phyloP scores from a whole-genome alignment of 2,329 filamentous ascomycete species.

The Hirsutella minnesotensis region DNA sequence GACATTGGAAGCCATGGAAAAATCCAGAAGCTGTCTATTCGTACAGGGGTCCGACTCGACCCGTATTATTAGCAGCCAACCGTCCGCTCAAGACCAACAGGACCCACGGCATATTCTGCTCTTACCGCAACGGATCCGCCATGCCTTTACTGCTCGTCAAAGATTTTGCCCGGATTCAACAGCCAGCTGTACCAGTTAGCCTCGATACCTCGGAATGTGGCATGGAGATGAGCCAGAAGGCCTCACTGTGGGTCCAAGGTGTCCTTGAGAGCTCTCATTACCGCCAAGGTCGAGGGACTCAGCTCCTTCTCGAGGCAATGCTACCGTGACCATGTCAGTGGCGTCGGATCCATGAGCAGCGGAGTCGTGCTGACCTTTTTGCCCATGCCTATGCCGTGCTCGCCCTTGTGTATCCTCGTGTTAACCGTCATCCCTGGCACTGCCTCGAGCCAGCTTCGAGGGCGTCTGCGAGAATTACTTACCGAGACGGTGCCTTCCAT shows the following conservation, averaged over 20 bases:
- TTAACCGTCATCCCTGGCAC: too few species aligned
- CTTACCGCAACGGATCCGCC: too few species aligned
- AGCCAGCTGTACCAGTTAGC: conserved; percentile 34
- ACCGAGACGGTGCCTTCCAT: conserved; percentile 59
- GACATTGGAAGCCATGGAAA: too few species aligned
- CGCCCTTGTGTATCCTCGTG: conserved; percentile 27
- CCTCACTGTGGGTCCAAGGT: conserved; percentile 44
- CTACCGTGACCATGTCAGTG: conserved; percentile 6
- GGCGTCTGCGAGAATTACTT: conserved; percentile 24
- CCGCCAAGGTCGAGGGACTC: conserved; percentile 47
- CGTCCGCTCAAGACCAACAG: too few species aligned
- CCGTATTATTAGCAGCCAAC: too few species aligned
- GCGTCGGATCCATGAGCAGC: neutral
- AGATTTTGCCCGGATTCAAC: conserved; percentile 59
- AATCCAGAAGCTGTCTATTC: too few species aligned
- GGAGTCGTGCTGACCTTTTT: conserved; percentile 48
- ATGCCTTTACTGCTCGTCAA: conserved; percentile 28
- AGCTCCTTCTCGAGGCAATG: conserved; percentile 50
- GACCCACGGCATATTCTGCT: too few species aligned
- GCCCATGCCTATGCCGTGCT: conserved; percentile 59
- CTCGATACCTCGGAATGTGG: neutral
- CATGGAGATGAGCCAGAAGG: neutral
- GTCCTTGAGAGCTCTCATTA: conserved; percentile 55
- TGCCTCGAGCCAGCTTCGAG: too few species aligned
- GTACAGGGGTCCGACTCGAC: too few species aligned